Percentiles rank a stretch among this genome's conserved stretches.
Evolutionary conservation across 2,329 filamentous ascomycete species (phyloP).

Genomic region (Alternaria gaisen): DNA sequence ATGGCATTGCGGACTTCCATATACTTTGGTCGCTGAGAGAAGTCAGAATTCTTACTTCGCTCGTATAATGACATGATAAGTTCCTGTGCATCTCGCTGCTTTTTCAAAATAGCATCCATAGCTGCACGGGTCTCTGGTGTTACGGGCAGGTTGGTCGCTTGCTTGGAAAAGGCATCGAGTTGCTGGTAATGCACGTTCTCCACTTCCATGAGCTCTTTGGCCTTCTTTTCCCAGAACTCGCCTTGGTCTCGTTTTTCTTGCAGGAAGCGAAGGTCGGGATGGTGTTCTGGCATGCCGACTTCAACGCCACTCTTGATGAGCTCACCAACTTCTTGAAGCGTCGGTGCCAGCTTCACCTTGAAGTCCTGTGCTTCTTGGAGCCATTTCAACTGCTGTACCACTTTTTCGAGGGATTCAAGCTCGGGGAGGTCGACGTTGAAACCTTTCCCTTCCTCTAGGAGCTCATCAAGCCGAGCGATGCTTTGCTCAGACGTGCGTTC

Average conservation of each 20-base stretch:
- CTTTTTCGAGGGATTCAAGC: conserved; percentile 79
- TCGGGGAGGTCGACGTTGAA: conserved; percentile 95
- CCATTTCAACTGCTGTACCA: conserved; percentile 89
- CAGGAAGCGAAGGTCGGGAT: conserved; percentile 80
- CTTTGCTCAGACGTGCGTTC: conserved; percentile 60
- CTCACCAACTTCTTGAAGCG: conserved; percentile 78
- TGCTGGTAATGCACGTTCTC: conserved; percentile 94
- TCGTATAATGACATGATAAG: conserved; percentile 85
- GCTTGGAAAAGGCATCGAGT: conserved; percentile 86
- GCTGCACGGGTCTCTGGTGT: conserved; percentile 79
- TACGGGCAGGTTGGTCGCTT: conserved; percentile 82
- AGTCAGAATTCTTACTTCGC: conserved; percentile 76
- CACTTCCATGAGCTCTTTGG: conserved; percentile 89
- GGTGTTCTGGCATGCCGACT: conserved; percentile 79
- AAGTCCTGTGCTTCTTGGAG: conserved; percentile 76
- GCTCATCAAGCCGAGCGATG: conserved; percentile 81
- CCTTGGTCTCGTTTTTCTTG: conserved; percentile 79
- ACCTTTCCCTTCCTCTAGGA: conserved; percentile 86
- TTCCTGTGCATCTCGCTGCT: conserved; percentile 92
- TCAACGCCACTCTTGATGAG: conserved; percentile 81
- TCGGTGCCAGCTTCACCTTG: conserved; percentile 69
- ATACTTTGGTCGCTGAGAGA: conserved; percentile 84
- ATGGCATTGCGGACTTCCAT: conserved; percentile 89
- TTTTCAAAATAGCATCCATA: conserved; percentile 92
- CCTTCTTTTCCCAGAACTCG: conserved; percentile 90